Evolutionary conservation across 1,139 yeast genomes (phyloP), one percentile per base, ranked within the genome.

Genomic region (Candida sp.): DNA sequence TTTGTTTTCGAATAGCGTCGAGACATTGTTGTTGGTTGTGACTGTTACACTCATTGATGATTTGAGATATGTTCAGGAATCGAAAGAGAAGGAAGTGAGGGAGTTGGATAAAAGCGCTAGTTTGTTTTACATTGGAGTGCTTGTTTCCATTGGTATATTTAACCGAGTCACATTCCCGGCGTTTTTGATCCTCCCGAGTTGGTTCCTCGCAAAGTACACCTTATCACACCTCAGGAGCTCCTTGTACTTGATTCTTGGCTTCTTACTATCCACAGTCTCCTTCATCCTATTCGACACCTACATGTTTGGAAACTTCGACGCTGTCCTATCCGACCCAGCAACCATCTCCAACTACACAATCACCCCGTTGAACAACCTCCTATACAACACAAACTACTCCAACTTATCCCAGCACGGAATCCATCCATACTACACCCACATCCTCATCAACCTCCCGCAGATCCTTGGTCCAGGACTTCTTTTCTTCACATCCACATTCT

Each of bases 1-100:
- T 64, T 85, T 96, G 2, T 90, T 96, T 62, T 90, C 97, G 34
- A 96, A 96, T 65, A 83, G 93, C 28, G 66, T 90, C 3, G 99
- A 96, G 61, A 90, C 98, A 0, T 72, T 85, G 23, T 56, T 92
- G 33, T 71, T 94, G 23, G 62, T 92, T 38, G 59, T 84, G 53
- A 75, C 83, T 7, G 67, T 92, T 8, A 80, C 80, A 68, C 58
- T 83, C 12, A 72, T 83, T 33, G 77, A 80, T 57, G 78, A 78
- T 48, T 60, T 81, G 46, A 65, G 85, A 48, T 63, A 67, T 52
- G 61, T 63, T 25, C 53, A 56, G 17, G 72, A 57, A 40, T 46
- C 64, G 30, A 52, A 54, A 38, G 55, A 51, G 27, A 47, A 47
- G 11, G 52, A 50, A 12, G 47, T 57, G 33, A 48, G 42, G 23